Base-by-base conservation (phyloP, 1,139 yeast species). In the Suhomyces taliae region DNA sequence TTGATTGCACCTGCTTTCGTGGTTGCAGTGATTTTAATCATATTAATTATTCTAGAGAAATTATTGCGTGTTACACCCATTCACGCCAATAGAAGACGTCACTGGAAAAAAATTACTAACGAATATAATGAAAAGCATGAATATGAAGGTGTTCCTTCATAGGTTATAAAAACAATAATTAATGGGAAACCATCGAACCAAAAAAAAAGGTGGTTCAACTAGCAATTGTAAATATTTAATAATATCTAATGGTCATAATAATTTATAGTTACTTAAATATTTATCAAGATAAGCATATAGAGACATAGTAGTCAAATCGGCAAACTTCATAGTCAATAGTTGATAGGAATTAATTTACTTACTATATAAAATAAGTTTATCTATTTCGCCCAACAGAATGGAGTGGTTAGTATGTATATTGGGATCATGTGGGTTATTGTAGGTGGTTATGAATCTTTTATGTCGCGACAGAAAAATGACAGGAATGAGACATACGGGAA, bases 1-100 rank as follows among this genome's bases (percentile, higher is more conserved):
- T 76, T 85, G 75, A 69, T 90, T 35, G 79, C 88, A 0, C 90
- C 95, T 0, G 81, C 87, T 11, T 72, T 82, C 10, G 76, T 79
- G 1, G 81, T 88, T 19, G 80, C 85, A 4, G 68, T 74, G 8
- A 62, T 81, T 31, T 35, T 63, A 3, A 33, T 61, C 11, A 14
- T 61, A 1, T 47, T 59, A 43, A 52, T 59, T 6, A 58, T 71
- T 34, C 45, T 67, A 36, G 78, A 73, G 51, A 69, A 67, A 47
- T 50, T 69, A 26, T 52, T 69, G 29, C 50, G 76, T 40, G 56
- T 53, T 14, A 65, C 65, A 19, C 79, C 79, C 1, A 64, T 75
- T 12, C 78, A 73, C 45, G 61, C 72, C 8, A 74, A 74, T 53
- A 55, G 79, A 36, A 72, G 69, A 48, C 56, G 71, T 39, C 63